phyloP scores from a whole-genome alignment of 768 basidiomycete species.

The Rhodosporidiobolus sp. region DNA sequence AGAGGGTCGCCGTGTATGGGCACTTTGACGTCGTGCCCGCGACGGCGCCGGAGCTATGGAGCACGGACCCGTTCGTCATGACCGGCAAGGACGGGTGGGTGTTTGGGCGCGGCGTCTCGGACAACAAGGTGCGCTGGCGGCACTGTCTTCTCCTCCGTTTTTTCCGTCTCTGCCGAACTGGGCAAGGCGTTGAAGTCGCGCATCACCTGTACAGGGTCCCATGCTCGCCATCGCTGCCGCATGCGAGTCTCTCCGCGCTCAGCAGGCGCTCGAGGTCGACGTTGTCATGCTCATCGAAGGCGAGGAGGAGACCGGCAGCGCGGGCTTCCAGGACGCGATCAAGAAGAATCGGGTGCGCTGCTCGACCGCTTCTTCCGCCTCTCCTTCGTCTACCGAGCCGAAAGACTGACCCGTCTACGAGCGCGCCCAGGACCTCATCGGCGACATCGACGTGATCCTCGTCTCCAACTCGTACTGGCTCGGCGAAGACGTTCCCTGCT shows the following conservation, averaged over 20 bases:
- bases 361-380: too few species aligned
- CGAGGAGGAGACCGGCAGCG: conserved; percentile 92
- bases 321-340: conserved; percentile 77
- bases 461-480: conserved; percentile 96
- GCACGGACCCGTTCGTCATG: conserved; percentile 75
- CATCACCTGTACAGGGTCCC: conserved; percentile 57
- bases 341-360: conserved; percentile 18
- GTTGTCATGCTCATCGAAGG: conserved; percentile 90
- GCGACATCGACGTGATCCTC: conserved; percentile 80
- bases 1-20: conserved; percentile 87
- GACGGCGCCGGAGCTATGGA: conserved; percentile 64
- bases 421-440: conserved; percentile 66
- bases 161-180: too few species aligned
- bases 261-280: conserved; percentile 74
- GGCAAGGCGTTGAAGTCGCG: too few species aligned
- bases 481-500: conserved; percentile 81
- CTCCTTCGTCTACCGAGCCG: not conserved
- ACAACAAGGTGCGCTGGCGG: conserved; percentile 63
- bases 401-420: not conserved
- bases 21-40: conserved; percentile 98
- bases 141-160: not conserved
- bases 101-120: conserved; percentile 82
- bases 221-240: conserved; percentile 87
- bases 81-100: conserved; percentile 81
- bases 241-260: conserved; percentile 71